These are phyloP conservation scores for Dactylellina haptotyla DNA, from an alignment of 2,329 filamentous ascomycete species.

Conservation along the genomic window DNA sequence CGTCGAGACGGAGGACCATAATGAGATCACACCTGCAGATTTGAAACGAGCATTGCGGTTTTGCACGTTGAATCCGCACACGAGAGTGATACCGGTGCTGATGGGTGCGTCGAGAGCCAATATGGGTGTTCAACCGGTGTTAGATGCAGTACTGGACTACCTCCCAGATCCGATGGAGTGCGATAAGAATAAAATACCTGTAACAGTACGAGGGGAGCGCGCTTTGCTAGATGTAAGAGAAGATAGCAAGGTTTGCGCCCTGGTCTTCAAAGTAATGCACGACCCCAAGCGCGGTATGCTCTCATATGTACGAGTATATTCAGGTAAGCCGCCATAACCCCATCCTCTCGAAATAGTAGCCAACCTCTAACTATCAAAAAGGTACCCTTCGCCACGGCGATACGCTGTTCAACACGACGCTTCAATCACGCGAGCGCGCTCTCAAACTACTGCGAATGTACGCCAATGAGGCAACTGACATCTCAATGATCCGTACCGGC, in stretches of 20 bases:
- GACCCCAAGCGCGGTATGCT: constrained; percentile 98
- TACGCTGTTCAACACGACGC: constrained; percentile 92
- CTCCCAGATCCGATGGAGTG: constrained; percentile 93
- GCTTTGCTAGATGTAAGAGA: constrained; percentile 83
- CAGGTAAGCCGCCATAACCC: constrained; percentile 91
- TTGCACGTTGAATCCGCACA: constrained; percentile 83
- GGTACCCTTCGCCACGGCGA: constrained; percentile 86
- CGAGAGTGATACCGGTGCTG: constrained; percentile 89
- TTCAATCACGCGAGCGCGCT: constrained; percentile 93
- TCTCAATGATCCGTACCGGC: constrained; percentile 80
- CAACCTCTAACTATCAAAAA: constrained; percentile 84
- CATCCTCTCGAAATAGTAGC: constrained; percentile 81
- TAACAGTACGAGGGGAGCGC: constrained; percentile 70
- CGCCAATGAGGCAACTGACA: constrained; percentile 91
- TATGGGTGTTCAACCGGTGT: constrained; percentile 93
- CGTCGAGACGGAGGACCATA: constrained; percentile 82
- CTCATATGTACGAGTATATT: constrained; percentile 98
- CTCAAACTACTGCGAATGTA: constrained; percentile 99
- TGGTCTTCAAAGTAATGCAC: constrained; percentile 96
- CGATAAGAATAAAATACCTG: constrained; percentile 80
- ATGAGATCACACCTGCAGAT: constrained; percentile 76
- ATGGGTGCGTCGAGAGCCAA: constrained; percentile 96
- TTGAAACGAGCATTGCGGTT: constrained; percentile 95
- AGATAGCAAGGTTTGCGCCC: constrained; percentile 80
- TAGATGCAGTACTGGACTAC: constrained; percentile 95